These are phyloP conservation scores for Zasmidium citrigriseum DNA, from an alignment of 2,329 filamentous ascomycete genomes.

Conservation along the genomic window DNA sequence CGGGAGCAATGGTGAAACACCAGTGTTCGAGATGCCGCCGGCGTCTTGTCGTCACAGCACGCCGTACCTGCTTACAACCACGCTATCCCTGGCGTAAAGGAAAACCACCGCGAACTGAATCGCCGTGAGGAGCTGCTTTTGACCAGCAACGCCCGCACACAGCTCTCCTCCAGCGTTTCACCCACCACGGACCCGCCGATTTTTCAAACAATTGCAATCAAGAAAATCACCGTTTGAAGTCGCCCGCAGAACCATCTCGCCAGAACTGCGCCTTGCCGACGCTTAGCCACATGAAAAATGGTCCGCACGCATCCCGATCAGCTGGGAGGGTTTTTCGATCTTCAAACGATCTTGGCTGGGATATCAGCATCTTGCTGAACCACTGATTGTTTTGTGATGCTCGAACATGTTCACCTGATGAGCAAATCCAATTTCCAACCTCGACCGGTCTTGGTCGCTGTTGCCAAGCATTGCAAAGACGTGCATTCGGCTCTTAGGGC, in stretches of 20 bases:
- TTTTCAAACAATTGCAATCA: constrained; percentile 5
- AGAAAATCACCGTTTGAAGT: constrained; percentile 10
- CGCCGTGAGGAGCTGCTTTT: background rate
- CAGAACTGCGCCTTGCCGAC: constrained; percentile 3
- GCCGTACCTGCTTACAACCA: constrained; percentile 2
- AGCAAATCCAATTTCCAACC: background rate
- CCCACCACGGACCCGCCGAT: background rate
- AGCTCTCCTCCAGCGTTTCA: background rate
- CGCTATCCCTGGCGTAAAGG: background rate
- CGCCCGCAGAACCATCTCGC: background rate
- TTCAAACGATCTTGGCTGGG: background rate
- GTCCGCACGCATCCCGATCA: constrained; percentile 7
- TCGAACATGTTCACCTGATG: constrained; percentile 1
- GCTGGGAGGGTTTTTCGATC: background rate
- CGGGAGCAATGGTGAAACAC: background rate
- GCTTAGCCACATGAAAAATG: background rate
- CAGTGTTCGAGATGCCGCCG: background rate
- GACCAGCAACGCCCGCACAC: background rate
- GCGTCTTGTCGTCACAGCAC: background rate
- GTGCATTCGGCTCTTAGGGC: background rate
- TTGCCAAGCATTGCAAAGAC: background rate
- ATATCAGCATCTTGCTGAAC: background rate
- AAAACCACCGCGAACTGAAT: constrained; percentile 1
- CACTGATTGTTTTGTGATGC: background rate
- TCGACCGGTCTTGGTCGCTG: constrained; percentile 1